phyloP scores from a whole-genome alignment of 2,329 filamentous ascomycete genomes.

The Monilinia aucupariae region DNA sequence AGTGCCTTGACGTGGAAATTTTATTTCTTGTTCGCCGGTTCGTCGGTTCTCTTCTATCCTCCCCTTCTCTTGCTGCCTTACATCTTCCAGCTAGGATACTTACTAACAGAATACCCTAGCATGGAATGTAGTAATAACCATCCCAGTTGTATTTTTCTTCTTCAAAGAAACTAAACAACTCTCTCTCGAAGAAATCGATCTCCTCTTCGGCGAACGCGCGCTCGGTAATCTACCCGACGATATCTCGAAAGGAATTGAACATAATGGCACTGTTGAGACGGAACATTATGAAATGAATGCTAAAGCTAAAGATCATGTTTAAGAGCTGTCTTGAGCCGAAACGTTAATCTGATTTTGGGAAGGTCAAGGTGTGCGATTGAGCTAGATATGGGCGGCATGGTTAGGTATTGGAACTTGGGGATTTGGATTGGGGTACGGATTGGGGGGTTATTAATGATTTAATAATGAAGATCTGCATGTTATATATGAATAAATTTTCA shows the following conservation, averaged over 20 bases:
- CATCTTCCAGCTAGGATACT: neutral
- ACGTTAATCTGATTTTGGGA: neutral
- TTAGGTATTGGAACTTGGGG: neutral
- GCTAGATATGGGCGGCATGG: too few species aligned
- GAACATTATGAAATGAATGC: slow-evolving; percentile 15
- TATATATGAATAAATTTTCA: too few species aligned
- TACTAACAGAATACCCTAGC: slow-evolving; percentile 12
- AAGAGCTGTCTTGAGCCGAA: neutral
- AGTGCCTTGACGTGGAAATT: slow-evolving; percentile 47
- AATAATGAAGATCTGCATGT: too few species aligned
- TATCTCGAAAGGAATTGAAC: slow-evolving; percentile 33
- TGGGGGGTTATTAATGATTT: too few species aligned
- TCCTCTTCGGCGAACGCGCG: slow-evolving; percentile 37
- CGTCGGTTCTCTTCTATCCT: neutral
- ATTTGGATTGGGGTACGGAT: neutral
- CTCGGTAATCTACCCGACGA: slow-evolving; percentile 43
- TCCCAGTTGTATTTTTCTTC: slow-evolving; percentile 35
- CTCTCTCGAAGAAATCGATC: slow-evolving; percentile 34
- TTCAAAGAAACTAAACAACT: slow-evolving; percentile 35
- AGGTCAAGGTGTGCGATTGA: neutral
- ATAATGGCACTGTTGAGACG: neutral
- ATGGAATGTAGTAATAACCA: slow-evolving; percentile 33
- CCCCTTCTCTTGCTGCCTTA: too few species aligned
- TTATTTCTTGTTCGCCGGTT: slow-evolving; percentile 50
- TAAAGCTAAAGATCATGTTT: slow-evolving; percentile 11